Evolutionary conservation across 2,329 filamentous ascomycete genomes (phyloP).

Genomic region (Thermothelomyces thermophilus): DNA sequence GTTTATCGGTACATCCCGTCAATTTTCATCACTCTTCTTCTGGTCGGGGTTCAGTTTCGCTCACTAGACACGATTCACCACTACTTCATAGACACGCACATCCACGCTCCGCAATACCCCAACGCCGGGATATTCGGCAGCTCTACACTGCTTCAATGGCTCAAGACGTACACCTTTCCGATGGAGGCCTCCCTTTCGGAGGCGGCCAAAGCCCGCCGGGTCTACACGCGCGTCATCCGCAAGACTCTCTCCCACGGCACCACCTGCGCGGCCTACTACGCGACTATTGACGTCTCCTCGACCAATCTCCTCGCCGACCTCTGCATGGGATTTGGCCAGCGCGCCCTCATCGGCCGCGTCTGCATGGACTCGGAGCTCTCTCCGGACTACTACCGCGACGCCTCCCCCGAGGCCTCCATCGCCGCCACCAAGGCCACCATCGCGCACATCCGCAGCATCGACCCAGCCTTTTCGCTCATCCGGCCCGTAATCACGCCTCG

Average conservation of each 20-base stretch:
- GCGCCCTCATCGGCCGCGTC: slow-evolving; percentile 86
- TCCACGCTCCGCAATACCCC: slow-evolving; percentile 91
- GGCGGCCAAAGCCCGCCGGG: slow-evolving; percentile 54
- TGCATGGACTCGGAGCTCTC: slow-evolving; percentile 77
- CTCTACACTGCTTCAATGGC: slow-evolving; percentile 86
- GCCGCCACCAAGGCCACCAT: slow-evolving; percentile 53
- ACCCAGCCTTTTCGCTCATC: slow-evolving; percentile 59
- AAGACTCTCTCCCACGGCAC: slow-evolving; percentile 85
- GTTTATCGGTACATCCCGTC: slow-evolving; percentile 58
- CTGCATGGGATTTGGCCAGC: slow-evolving; percentile 72
- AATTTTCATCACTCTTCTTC: too few species aligned
- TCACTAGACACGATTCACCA: background rate
- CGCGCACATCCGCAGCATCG: slow-evolving; percentile 58
- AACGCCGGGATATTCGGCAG: slow-evolving; percentile 93
- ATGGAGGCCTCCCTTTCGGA: slow-evolving; percentile 71
- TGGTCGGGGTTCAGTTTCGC: background rate
- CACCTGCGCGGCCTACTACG: slow-evolving; percentile 91
- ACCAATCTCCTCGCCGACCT: slow-evolving; percentile 89
- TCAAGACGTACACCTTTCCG: slow-evolving; percentile 91
- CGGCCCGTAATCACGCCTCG: slow-evolving; percentile 72
- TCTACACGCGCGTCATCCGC: slow-evolving; percentile 72
- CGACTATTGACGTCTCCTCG: slow-evolving; percentile 75
- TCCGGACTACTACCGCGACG: slow-evolving; percentile 75
- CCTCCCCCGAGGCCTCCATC: slow-evolving; percentile 51
- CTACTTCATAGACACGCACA: slow-evolving; percentile 70